These are phyloP conservation scores for Dimocarpus longan DNA, from an alignment of 345 rosid species.

Conservation along the genomic window DNA sequence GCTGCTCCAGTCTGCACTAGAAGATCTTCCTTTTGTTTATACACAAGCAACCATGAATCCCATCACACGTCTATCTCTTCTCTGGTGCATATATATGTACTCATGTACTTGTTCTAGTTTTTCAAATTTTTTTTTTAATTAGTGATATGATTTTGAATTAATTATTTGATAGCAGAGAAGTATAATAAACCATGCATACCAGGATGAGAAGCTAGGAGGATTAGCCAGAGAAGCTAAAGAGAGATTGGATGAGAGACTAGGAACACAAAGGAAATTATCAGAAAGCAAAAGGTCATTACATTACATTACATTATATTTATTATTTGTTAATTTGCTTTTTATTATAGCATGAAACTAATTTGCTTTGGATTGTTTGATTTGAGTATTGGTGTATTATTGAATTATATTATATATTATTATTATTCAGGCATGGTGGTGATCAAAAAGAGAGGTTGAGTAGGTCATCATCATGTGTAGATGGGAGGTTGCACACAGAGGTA, in stretches of 20 bases:
- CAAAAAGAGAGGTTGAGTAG: slow-evolving; percentile 20
- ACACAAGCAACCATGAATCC: slow-evolving; percentile 52
- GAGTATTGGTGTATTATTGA: background rate
- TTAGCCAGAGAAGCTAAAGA: slow-evolving; percentile 81
- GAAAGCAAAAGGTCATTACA: slow-evolving; percentile 37
- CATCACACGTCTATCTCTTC: slow-evolving; percentile 37
- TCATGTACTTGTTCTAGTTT: too few relatives aligned
- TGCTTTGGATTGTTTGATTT: slow-evolving; percentile 1
- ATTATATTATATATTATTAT: too few relatives aligned
- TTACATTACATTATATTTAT: too few relatives aligned
- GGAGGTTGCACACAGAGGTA: slow-evolving; percentile 42
- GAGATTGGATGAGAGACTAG: slow-evolving; percentile 67
- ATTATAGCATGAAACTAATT: too few relatives aligned
- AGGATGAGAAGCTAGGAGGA: slow-evolving; percentile 57
- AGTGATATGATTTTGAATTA: slow-evolving; percentile 15
- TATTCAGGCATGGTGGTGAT: slow-evolving; percentile 32
- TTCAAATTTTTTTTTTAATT: too few relatives aligned
- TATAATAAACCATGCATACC: slow-evolving; percentile 25
- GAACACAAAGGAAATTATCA: slow-evolving; percentile 46
- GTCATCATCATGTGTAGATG: slow-evolving; percentile 2
- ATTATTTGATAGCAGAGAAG: slow-evolving; percentile 37
- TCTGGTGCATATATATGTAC: slow-evolving; percentile 26
- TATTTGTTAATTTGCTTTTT: too few relatives aligned
- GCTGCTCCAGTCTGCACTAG: slow-evolving; percentile 38
- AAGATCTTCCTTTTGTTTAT: slow-evolving; percentile 61